phyloP scores from a whole-genome alignment of 176 grass and related monocot species.

The Thinopyrum elongatum region DNA sequence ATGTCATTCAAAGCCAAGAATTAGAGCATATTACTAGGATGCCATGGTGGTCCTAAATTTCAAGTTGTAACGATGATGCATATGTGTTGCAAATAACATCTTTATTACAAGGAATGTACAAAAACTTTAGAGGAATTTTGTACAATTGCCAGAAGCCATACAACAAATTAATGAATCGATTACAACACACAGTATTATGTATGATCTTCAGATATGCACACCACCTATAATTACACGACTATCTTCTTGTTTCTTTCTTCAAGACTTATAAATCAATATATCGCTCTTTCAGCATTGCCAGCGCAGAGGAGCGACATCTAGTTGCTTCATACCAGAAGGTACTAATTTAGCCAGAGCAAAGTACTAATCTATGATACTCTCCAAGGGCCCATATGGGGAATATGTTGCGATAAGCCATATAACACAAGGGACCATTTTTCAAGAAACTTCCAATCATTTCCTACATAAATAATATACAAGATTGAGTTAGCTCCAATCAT shows the following conservation, averaged over 20 bases:
- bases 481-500: too few species aligned
- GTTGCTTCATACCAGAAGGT: background rate
- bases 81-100: too few species aligned
- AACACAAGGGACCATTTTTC: conserved; percentile 58
- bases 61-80: too few species aligned
- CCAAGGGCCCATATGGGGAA: conserved; percentile 90
- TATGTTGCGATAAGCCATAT: conserved; percentile 70
- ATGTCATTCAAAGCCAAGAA: too few species aligned
- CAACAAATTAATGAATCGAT: conserved; percentile 3
- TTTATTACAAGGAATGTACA: conserved; percentile 1
- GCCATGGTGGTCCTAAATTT: too few species aligned
- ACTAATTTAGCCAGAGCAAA: background rate
- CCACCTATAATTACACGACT: conserved; percentile 15
- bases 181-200: background rate
- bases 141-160: background rate
- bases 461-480: conserved; percentile 24
- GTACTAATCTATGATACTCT: conserved; percentile 60
- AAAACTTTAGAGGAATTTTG: background rate
- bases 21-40: too few species aligned
- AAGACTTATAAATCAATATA: background rate
- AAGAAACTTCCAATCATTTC: conserved; percentile 74
- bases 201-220: background rate
- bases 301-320: background rate
- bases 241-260: conserved; percentile 7
- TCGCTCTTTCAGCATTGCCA: background rate